Percentiles rank a stretch among this genome's conserved stretches.
phyloP scores from a whole-genome alignment of 768 basidiomycete genomes.

The Lentinula lateritia region DNA sequence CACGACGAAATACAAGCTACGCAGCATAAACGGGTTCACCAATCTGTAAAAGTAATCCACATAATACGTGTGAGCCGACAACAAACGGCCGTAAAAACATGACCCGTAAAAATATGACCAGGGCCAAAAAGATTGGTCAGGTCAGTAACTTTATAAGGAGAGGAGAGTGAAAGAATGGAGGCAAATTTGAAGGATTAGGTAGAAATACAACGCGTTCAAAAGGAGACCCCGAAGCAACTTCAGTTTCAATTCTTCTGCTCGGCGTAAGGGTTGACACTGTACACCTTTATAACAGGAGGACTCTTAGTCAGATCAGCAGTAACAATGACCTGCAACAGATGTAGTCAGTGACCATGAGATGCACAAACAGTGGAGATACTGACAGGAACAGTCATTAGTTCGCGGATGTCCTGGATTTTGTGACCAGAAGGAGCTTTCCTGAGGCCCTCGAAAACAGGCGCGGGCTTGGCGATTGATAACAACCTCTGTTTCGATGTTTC shows the following conservation, averaged over 20 bases:
- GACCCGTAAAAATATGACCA: neutral
- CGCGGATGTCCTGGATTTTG: conserved; percentile 91
- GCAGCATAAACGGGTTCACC: conserved; percentile 9
- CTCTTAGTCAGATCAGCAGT: conserved; percentile 94
- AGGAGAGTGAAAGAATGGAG: neutral
- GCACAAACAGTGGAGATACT: conserved; percentile 21
- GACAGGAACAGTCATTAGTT: conserved; percentile 91
- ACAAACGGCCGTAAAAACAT: neutral
- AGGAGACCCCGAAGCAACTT: neutral
- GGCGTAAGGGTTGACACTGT: conserved; percentile 91
- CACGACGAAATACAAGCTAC: conserved; percentile 16
- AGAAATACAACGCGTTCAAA: conserved; percentile 4
- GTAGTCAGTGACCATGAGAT: conserved; percentile 6
- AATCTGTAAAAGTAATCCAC: conserved; percentile 8
- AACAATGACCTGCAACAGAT: conserved; percentile 69
- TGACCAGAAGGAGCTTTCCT: conserved; percentile 72
- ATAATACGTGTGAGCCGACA: conserved; percentile 8
- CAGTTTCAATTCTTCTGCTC: conserved; percentile 33
- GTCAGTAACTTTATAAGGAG: neutral
- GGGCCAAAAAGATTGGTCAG: no score
- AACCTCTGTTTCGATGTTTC: conserved; percentile 74
- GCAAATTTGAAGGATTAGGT: neutral
- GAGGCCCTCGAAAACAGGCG: conserved; percentile 82
- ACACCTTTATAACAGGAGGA: conserved; percentile 95
- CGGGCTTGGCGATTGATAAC: conserved; percentile 68